phyloP scores from a whole-genome alignment of 345 rosid species.

The Eucalyptus marginata region DNA sequence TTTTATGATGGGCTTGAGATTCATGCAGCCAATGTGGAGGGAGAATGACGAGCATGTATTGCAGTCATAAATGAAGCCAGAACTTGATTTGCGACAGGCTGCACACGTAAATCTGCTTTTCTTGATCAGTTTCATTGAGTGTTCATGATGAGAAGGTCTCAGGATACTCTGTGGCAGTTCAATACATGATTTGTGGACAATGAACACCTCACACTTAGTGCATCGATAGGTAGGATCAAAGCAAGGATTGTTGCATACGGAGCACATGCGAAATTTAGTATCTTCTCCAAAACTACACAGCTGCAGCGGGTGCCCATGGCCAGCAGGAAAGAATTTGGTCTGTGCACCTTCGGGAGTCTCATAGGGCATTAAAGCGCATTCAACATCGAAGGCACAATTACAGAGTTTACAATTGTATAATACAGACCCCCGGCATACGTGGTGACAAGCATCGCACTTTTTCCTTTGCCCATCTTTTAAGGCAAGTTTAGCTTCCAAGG shows the following conservation, averaged over 20 bases:
- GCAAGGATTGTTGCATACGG: neutral
- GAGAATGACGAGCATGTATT: fast-evolving
- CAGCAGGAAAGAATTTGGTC: neutral
- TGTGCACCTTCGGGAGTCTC: neutral
- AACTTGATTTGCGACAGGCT: neutral
- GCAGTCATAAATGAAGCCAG: neutral
- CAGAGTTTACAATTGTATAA: neutral
- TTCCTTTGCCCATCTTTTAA: neutral
- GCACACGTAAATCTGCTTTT: neutral
- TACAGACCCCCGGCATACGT: neutral
- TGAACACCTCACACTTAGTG: neutral
- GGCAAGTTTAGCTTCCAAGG: neutral
- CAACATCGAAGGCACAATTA: fast-evolving
- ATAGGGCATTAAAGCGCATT: neutral
- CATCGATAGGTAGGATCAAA: neutral
- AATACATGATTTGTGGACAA: neutral
- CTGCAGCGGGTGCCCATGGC: neutral
- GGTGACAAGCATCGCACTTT: fast-evolving
- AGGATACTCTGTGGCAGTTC: neutral
- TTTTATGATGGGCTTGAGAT: neutral
- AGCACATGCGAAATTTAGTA: neutral
- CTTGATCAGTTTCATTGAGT: neutral
- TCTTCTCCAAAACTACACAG: neutral
- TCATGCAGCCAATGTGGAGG: neutral
- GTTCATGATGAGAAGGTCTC: neutral